Evolutionary conservation across 1,284 basidiomycete species (phyloP), one percentile per base, ranked within the genome.

Genomic region (Boletus hoseneyae): DNA sequence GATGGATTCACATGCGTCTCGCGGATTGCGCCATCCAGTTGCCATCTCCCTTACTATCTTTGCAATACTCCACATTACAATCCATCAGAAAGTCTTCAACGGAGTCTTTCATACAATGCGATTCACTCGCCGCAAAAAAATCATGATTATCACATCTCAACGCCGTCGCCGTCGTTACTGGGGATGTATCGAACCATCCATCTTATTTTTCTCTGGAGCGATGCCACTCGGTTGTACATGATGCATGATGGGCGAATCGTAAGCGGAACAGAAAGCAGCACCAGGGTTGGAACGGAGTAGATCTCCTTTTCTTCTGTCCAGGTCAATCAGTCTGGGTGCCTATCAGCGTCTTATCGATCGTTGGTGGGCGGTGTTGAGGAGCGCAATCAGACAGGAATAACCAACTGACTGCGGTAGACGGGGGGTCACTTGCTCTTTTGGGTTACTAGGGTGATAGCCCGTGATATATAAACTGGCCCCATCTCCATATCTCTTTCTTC

Each of bases 331-430:
- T 44, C 30, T 49, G 10, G 29, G 29, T 60, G 34, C 54, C 57
- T 57, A 38, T 62, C 47, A 42, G 11, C 11, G 6, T 39, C 49
- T 55, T 60, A 59, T 62, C 51, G 55, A 62, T 60, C 16, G 19
- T 29, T n/a, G 10, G 3, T 19, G 8, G 29, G 59, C 54, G 16
- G 46, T 48, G 41, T 55, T 40, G 46, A 9, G 33, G 47, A 53
- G 47, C 46, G 37, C 36, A 43, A 23, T 41, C n/a, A 10, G 38
- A 59, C 53, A 47, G 36, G 39, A 63, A 61, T 56, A 59, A 42
- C n/a, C 46, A 45, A 43, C 42, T 18, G 15, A 36, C 11, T 27
- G 52, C 36, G 39, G 40, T 34, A 29, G 42, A 10, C 39, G 56
- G 47, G 29, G 50, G 44, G 21, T 3, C 53, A 42, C 19, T 16